Base-by-base conservation (phyloP, 2,329 filamentous ascomycete genomes). In the Colletotrichum melonis region DNA sequence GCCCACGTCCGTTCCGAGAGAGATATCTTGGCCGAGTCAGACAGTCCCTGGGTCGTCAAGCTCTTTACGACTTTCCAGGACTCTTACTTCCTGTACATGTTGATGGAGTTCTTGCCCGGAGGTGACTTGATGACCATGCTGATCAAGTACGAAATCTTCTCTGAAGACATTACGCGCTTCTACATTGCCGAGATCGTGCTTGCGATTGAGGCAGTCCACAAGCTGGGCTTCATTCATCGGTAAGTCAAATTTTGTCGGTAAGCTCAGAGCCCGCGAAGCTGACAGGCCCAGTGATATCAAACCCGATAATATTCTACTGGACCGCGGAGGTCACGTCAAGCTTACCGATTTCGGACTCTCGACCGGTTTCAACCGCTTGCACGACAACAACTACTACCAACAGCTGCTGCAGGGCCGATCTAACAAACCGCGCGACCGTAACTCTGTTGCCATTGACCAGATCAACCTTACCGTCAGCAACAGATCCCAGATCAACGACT, bases 41-140 rank as follows among this genome's bases (percentile, higher is more conserved):
- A 99, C 88, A 98, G 97, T 81, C 96, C 97, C 5, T 99, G 97
- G 97, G 94, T 99, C 19, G 97, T 99, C 79, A 99, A 98, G 88
- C 91, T 99, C 75, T 97, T 94, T 86, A 98, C 97, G 14, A 98
- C 97, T 0, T 99, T 99, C 88, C 97, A 99, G 84, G 97, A 99
- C 82, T 89, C 90, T 58, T 96, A 97, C 77, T 99, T 98, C 86
- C 88, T 99, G 46, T 99, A 99, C 87, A 97, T 99, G 92, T 88
- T 99, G 74, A 99, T 99, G 97, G 97, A 99, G 85, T 99, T 98
- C 85, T 89, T 99, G 83, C 97, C 97, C 8, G 97, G 97, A 83
- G 97, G 97, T 83, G 97, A 99, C 86, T 84, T 99, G 82, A 99
- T 99, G 97, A 99, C 97, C 4, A 99, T 99, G 97, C 88, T 99